These are phyloP conservation scores for Mycena sanguinolenta DNA, from an alignment of 768 basidiomycete species.

Conservation along the genomic window DNA sequence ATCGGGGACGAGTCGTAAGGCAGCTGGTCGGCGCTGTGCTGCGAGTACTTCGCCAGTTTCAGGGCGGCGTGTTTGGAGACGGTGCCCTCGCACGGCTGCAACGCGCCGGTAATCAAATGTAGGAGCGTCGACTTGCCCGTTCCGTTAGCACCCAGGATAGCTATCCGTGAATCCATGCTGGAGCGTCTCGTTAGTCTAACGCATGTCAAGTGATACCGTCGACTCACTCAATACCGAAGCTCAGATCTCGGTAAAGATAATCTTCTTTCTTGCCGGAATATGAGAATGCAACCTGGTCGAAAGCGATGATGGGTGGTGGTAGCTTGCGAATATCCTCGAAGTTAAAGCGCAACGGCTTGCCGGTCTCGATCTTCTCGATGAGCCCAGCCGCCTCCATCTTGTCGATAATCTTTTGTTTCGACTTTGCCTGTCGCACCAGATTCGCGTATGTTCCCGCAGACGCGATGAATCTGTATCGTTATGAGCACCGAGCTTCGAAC, in stretches of 20 bases:
- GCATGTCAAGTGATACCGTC: background rate
- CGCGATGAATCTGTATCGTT: slow-evolving; percentile 84
- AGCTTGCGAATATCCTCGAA: slow-evolving; percentile 95
- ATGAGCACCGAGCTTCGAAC: slow-evolving; percentile 26
- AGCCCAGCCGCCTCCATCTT: slow-evolving; percentile 99
- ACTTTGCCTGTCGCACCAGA: slow-evolving; percentile 98
- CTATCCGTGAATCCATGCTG: slow-evolving; percentile 95
- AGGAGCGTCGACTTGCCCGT: slow-evolving; percentile 94
- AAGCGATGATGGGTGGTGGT: slow-evolving; percentile 97
- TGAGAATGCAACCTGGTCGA: slow-evolving; percentile 93
- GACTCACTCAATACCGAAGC: slow-evolving; percentile 97
- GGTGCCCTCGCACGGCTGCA: slow-evolving; percentile 88
- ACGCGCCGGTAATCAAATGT: slow-evolving; percentile 86
- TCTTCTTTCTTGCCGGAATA: slow-evolving; percentile 93
- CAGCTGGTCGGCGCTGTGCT: slow-evolving; percentile 98
- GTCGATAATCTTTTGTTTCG: slow-evolving; percentile 99
- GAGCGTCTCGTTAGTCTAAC: background rate
- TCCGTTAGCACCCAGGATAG: slow-evolving; percentile 97
- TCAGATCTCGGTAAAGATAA: slow-evolving; percentile 88
- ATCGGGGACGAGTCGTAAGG: slow-evolving; percentile 93
- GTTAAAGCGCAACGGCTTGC: slow-evolving; percentile 88
- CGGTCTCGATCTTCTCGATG: slow-evolving; percentile 88
- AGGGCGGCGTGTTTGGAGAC: slow-evolving; percentile 89
- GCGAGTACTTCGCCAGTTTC: slow-evolving; percentile 98
- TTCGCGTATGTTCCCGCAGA: slow-evolving; percentile 99